Evolutionary conservation across 2,329 filamentous ascomycete species (phyloP), one percentile per base, ranked within the genome.

Genomic region (Aureobasidium sp.): DNA sequence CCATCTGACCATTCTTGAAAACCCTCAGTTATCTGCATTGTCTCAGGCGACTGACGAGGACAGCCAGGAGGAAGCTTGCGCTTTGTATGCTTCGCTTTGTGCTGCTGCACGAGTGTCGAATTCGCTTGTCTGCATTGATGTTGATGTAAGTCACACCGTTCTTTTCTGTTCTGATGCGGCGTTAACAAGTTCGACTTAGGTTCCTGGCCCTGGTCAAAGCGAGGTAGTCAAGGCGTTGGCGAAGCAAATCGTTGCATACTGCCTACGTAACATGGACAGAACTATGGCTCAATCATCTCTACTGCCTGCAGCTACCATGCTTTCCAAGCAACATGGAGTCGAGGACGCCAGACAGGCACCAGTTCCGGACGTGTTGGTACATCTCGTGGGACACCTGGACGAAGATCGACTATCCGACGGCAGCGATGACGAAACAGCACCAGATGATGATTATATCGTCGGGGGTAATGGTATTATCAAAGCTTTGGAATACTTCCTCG

Each of bases 391-490:
- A 5, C 84, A 90, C 67, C 82, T 78, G 71, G 73, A 84, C 71
- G 73, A 82, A 70, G 67, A 74, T 67, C 66, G 81, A 11, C 72
- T 75, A 15, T 78, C 76, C 52, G 22, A 37, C 24, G 73, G 83
- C 24, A 85, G 87, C 49, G 83, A 87, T 24, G 80, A 85, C 47
- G 85, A 87, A 2, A 80, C 86, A 12, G 88, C 91, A 7, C 89
- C 91, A 0, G 91, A 96, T 66, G 89, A 96, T 63, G 91, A 97
- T 73, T 97, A 97, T 74, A 91, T 97, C 48, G 94, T 97, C 69
- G 92, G 93, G 22, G 93, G 93, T 17, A 96, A 91, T 0, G 94
- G 93, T 29, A 91, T 99, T 1, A 93, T 96, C 53, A 97, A 96
- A 76, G 94, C 94, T 5, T 79, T 99, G 49, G 87, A 90, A 60